Evolutionary conservation across 2,329 filamentous ascomycete genomes (phyloP), one percentile per base, ranked within the genome.

Genomic region (Magnaporthiopsis poae): DNA sequence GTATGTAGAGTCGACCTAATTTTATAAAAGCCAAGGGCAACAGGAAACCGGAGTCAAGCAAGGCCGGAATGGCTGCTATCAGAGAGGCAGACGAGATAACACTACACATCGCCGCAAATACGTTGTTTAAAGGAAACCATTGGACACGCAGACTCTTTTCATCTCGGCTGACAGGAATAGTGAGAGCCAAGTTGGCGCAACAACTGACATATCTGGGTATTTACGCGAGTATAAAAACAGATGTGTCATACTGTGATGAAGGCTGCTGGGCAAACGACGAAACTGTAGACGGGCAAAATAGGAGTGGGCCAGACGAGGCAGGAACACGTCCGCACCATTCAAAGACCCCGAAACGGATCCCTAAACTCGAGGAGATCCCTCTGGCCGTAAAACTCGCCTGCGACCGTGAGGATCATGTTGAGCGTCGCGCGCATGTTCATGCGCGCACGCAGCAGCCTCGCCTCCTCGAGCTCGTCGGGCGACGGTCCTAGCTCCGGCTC

Each of bases 321-420:
- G 7, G 21, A 2, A 8, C 11, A 21, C 9, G 3, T n/a, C 61
- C 13, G 27, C 36, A 66, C 52, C 29, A 27, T 67, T 74, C 77
- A 80, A 70, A 81, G 74, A 46, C 78, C 77, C 29, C 80, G 77
- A 71, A 86, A 87, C 4, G 84, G 84, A 68, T 89, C 85, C 67
- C 92, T 85, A 69, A 88, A 90, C 72, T 90, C 87, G 63, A 97
- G 82, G 69, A 97, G 77, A 76, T 98, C 94, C 70, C 89, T 84
- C 77, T 98, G 94, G 1, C 94, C 92, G 77, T 93, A 98, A 70
- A 90, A 87, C 77, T 96, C 92, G 71, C 92, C 93, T 63, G 90
- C 88, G 52, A 97, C 84, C 0, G 91, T 95, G 71, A 97, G 80
- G 65, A 97, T 91, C 91, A 96, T 96, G 77, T 96, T 93, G 46